Evolutionary conservation across 2,329 filamentous ascomycete species (phyloP).

Genomic region (Botrytis pseudocinerea): DNA sequence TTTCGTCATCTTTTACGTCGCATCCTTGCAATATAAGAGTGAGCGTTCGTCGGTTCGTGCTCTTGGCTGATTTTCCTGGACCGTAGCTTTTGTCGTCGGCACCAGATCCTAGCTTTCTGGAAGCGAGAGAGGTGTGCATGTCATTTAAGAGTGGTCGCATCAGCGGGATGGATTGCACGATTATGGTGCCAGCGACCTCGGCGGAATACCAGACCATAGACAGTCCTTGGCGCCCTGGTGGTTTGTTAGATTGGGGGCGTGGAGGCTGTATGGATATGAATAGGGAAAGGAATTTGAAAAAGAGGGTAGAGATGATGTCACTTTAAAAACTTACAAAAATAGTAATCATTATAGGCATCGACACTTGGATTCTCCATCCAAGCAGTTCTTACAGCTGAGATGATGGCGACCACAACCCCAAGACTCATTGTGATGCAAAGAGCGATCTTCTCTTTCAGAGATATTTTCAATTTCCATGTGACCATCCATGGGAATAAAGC

Average conservation of each 20-base stretch:
- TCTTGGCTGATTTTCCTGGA: not conserved
- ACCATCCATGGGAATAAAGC: conserved; percentile 53
- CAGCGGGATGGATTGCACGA: conserved; percentile 56
- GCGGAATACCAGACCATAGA: conserved; percentile 51
- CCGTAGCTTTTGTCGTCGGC: not conserved
- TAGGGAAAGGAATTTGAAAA: not conserved
- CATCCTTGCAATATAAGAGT: conserved; percentile 8
- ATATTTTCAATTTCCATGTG: conserved; percentile 51
- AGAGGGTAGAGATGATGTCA: not conserved
- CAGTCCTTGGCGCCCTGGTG: conserved; percentile 46
- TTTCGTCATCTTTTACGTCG: not conserved
- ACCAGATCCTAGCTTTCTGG: conserved; percentile 20
- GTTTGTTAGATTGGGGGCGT: not conserved
- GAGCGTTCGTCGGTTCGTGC: not conserved
- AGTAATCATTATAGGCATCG: conserved; percentile 47
- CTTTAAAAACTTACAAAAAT: conserved; percentile 44
- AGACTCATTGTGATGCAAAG: conserved; percentile 53
- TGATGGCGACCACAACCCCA: conserved; percentile 52
- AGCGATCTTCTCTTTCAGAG: conserved; percentile 50
- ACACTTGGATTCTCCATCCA: conserved; percentile 51
- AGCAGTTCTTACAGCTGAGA: conserved; percentile 49
- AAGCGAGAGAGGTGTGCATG: conserved; percentile 44
- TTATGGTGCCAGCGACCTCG: conserved; percentile 55
- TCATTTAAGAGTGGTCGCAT: conserved; percentile 50
- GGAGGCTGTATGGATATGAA: not conserved